Conservation (phyloP, 2,329 filamentous ascomycete species). For the Claviceps africana region DNA sequence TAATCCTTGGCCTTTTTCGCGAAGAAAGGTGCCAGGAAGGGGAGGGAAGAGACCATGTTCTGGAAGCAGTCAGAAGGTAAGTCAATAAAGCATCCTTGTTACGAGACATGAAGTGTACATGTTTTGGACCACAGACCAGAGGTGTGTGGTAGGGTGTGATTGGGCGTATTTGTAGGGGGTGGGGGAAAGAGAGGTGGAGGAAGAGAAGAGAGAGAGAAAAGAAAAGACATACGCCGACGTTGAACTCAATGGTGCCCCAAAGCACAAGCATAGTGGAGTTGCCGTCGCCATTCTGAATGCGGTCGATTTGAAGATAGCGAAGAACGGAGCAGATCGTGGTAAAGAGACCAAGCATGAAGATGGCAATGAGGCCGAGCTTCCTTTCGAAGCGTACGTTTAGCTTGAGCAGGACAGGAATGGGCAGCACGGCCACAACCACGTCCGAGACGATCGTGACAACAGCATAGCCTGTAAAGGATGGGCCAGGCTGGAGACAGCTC, state of each 20-base stretch:
- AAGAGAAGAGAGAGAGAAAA: neutral
- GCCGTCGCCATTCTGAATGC: conserved; percentile 34
- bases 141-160: too few relatives aligned
- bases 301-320: conserved; percentile 35
- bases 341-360: conserved; percentile 40
- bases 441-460: conserved; percentile 38
- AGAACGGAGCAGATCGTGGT: conserved; percentile 41
- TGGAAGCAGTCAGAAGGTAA: conserved; percentile 7
- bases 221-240: conserved; percentile 32
- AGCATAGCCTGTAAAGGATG: conserved; percentile 37
- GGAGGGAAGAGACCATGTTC: conserved; percentile 33
- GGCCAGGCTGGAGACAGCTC: conserved; percentile 29
- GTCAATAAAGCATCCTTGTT: neutral
- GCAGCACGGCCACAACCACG: conserved; percentile 33
- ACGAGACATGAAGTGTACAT: neutral
- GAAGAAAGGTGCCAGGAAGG: conserved; percentile 30
- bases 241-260: conserved; percentile 44
- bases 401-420: conserved; percentile 33
- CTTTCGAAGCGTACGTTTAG: conserved; percentile 34
- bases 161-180: too few relatives aligned
- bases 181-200: too few relatives aligned
- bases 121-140: neutral
- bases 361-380: conserved; percentile 35
- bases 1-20: conserved; percentile 28
- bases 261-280: conserved; percentile 42